Evolutionary conservation across 2,329 filamentous ascomycete genomes (phyloP), one percentile per base, ranked within the genome.

Genomic region (Monilinia fructicola): DNA sequence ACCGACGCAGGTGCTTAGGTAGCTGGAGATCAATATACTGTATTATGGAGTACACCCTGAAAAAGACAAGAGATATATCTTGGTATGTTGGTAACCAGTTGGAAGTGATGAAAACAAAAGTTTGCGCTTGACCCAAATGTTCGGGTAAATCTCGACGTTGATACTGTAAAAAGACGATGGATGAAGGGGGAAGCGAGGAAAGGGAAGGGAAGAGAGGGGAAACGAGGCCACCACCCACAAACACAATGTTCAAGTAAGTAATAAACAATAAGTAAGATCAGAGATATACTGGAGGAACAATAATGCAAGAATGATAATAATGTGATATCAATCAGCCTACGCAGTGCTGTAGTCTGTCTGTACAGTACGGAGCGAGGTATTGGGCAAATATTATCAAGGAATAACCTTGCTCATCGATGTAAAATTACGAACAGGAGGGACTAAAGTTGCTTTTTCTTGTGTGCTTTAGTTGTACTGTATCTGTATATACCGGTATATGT

Each of bases 311-410:
- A 28, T 18, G 42, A 62, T 62, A 54, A 54, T 9, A 48, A 28
- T 35, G 50, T 54, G 50, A 42, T 35, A 31, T 54, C 28, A 56
- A 64, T 56, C 61, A 56, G 52, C 52, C 61, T 64, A 28, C 56
- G 5, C 31, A 35, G 31, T 35, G 9, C 31, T 35, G n/a, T n/a
- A n/a, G n/a, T n/a, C n/a, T n/a, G n/a, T n/a, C n/a, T n/a, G 31
- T 35, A 35, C 2, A 56, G 10, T 14, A 14, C 12, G 40, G 40
- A 14, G 16, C 4, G 5, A 42, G 53, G 52, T 71, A 69, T 74
- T 70, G 73, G 72, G 73, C 72, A 75, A 71, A 70, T 73, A 74
- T 72, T 66, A 66, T 67, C 71, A 58, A 66, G 67, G 68, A 50
- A 48, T 26, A 54, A 61, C 58, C 65, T 70, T 68, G 64, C 68